Evolutionary conservation across 805 yeast genomes (phyloP), one percentile per base, ranked within the genome.

Genomic region (Sugiyamaella qingdaonensis): DNA sequence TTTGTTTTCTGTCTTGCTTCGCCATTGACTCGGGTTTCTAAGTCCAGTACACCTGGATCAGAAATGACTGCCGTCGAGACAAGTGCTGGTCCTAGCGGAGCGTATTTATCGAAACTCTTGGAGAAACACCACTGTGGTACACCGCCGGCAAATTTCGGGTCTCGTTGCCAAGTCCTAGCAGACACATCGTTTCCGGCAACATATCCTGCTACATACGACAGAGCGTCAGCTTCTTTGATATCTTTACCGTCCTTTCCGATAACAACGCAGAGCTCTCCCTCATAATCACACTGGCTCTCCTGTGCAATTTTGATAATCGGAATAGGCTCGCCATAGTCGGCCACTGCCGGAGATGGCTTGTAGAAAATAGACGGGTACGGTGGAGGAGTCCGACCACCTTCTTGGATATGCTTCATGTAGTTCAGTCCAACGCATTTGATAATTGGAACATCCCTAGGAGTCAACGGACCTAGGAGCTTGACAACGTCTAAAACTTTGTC

Each of bases 121-220:
- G 79, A 77, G 10, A 72, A 64, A 42, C 72, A 66, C 72, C 78
- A 78, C 57, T 78, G 82, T 2, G 75, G 64, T 1, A 75, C 75
- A 18, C 80, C 72, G 2, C 81, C 80, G 32, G 81, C 81, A 34
- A 74, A 67, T 45, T 73, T 70, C 39, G 73, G 68, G 43, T 53
- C 56, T 10, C 47, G 9, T 60, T 79, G 82, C 82, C 82, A 79
- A 11, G 73, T 73, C 50, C 82, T 68, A 56, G 77, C 79, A 19
- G 80, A 75, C 2, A 78, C 77, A 60, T 78, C 83, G 61, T 79
- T 76, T 8, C 82, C 82, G 14, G 73, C 73, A 7, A 77, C 64
- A 61, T 76, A 78, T 10, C 83, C 83, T 9, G 76, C 64, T 4
- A 78, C 74, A 52, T 77, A 69, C 37, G 69, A 64, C 49, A 71